phyloP scores from a whole-genome alignment of 352 stramenopile genomes.

The Phytophthora aleatoria region DNA sequence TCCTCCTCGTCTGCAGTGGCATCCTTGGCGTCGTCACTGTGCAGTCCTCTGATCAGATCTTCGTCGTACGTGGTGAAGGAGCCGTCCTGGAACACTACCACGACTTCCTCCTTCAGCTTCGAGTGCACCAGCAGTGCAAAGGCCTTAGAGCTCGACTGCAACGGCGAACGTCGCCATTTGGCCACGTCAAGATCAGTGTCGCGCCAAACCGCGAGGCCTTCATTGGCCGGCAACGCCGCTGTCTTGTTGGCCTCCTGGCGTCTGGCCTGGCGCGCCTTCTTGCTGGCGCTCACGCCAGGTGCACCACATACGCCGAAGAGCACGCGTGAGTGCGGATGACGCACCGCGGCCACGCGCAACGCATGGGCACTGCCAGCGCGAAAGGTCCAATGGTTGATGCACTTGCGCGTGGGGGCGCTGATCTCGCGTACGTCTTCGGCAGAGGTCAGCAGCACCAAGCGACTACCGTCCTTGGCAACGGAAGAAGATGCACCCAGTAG shows the following conservation, averaged over 20 bases:
- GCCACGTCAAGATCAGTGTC: conserved; percentile 65
- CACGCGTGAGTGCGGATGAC: conserved; percentile 57
- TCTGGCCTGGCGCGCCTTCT: conserved; percentile 48
- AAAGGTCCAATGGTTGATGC: conserved; percentile 81
- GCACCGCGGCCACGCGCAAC: conserved; percentile 55
- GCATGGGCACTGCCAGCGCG: conserved; percentile 51
- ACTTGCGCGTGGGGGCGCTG: conserved; percentile 65
- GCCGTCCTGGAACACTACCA: conserved; percentile 72
- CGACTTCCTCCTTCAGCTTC: conserved; percentile 59
- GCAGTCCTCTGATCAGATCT: conserved; percentile 46
- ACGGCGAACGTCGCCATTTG: conserved; percentile 57
- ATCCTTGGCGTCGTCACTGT: conserved; percentile 46
- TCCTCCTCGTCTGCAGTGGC: conserved; percentile 21
- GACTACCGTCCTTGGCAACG: conserved; percentile 53
- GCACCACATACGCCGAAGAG: conserved; percentile 62
- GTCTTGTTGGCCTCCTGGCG: conserved; percentile 42
- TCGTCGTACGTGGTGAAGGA: conserved; percentile 65
- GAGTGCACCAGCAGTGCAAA: conserved; percentile 64
- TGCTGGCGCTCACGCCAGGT: conserved; percentile 38
- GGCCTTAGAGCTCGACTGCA: conserved; percentile 39
- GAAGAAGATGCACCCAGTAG: conserved; percentile 50
- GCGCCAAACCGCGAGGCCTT: conserved; percentile 64
- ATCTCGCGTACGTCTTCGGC: conserved; percentile 72
- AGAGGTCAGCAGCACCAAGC: conserved; percentile 68
- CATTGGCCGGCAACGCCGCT: conserved; percentile 29